Evolutionary conservation across 73 alveolate species (phyloP).

Genomic region (Tetrahymena thermophila): DNA sequence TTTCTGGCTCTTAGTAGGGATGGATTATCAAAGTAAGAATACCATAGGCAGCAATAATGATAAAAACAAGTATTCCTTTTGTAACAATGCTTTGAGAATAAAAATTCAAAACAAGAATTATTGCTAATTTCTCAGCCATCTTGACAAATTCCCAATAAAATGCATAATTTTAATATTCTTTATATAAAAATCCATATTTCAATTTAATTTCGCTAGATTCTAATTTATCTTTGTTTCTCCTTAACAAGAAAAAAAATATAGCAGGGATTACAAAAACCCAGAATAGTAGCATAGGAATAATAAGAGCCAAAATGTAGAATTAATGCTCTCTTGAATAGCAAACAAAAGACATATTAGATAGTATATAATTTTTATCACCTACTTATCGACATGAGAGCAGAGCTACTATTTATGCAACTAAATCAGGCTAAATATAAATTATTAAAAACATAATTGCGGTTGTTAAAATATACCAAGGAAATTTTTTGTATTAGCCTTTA

Average conservation of each 20-base stretch:
- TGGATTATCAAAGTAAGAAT: not conserved
- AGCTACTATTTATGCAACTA: not conserved
- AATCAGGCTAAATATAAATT: not conserved
- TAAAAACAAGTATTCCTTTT: not conserved
- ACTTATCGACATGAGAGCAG: not conserved
- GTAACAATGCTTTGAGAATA: not conserved
- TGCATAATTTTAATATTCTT: not conserved
- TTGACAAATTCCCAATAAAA: conserved; percentile 2
- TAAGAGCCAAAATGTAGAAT: not conserved
- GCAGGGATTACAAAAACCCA: not conserved
- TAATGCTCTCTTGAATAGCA: not conserved
- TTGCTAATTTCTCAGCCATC: not conserved
- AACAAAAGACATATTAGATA: not conserved
- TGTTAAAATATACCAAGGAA: not conserved
- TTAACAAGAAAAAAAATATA: not conserved
- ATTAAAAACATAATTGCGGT: not conserved
- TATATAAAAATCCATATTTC: not conserved
- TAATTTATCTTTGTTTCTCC: not conserved
- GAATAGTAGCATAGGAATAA: not conserved
- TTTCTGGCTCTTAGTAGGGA: not conserved
- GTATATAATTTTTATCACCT: not conserved
- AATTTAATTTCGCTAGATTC: not conserved
- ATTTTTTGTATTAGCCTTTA: not conserved
- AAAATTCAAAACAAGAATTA: not conserved
- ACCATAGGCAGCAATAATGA: not conserved